Conservation (phyloP, 345 rosid genomes). For the Sonneratia alba region DNA sequence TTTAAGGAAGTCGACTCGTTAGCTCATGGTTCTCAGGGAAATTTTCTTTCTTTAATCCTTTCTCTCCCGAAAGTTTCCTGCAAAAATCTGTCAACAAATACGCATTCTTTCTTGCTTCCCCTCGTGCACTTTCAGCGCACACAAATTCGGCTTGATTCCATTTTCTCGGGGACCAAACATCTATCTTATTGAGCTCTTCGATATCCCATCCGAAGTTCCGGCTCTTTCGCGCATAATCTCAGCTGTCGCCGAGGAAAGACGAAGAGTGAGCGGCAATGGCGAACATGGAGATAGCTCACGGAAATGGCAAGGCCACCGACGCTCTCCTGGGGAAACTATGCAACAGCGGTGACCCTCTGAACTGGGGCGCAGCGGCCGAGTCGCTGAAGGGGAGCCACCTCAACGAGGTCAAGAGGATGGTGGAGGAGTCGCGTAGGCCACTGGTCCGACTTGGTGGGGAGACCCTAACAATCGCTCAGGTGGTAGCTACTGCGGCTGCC, state of each 20-base stretch:
- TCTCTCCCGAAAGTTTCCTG: not conserved
- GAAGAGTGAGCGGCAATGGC: not conserved
- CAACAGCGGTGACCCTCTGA: slow-evolving; percentile 19
- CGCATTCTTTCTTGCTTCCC: not conserved
- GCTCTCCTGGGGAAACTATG: not conserved
- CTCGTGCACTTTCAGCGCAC: not conserved
- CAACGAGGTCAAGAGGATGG: slow-evolving; percentile 35
- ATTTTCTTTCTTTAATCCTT: not conserved
- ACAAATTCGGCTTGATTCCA: not conserved
- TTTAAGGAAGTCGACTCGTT: slow-evolving; percentile 7
- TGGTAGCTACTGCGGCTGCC: slow-evolving; percentile 21
- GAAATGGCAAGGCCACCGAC: not conserved
- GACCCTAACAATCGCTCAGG: slow-evolving; percentile 34
- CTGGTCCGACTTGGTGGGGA: slow-evolving; percentile 29
- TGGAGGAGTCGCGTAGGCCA: slow-evolving; percentile 28
- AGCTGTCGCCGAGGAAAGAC: not conserved
- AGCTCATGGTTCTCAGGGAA: not conserved
- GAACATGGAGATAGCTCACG: slow-evolving; percentile 9
- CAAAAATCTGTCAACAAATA: not conserved
- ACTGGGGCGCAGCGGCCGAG: slow-evolving; percentile 35
- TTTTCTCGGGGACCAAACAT: not conserved
- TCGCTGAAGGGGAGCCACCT: slow-evolving; percentile 40
- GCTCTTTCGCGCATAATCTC: not conserved
- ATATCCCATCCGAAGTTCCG: not conserved
- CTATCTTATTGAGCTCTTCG: not conserved